Evolutionary conservation across 495 filamentous ascomycete species (phyloP).

Genomic region (Sporormia fimetaria): DNA sequence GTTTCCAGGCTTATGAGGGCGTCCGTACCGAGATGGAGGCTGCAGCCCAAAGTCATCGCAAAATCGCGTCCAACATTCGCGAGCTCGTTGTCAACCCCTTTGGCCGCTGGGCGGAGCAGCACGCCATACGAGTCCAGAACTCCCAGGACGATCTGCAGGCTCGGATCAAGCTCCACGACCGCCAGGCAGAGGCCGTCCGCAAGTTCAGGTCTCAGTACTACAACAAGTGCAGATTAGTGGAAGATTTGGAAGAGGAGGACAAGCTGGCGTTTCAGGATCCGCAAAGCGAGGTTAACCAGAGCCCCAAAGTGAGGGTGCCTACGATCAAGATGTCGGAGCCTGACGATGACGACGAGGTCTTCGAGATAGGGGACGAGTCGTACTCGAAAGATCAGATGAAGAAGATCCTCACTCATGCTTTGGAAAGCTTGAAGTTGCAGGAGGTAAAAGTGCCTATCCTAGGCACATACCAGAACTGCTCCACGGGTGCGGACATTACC

Average conservation of each 20-base stretch:
- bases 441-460: slow-evolving; percentile 93
- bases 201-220: slow-evolving; percentile 94
- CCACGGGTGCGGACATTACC: slow-evolving; percentile 81
- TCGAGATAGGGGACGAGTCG: slow-evolving; percentile 81
- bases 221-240: slow-evolving; percentile 93
- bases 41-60: slow-evolving; percentile 78
- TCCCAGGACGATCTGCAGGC: slow-evolving; percentile 87
- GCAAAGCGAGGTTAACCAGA: slow-evolving; percentile 41
- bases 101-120: slow-evolving; percentile 86
- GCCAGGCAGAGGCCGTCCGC: slow-evolving; percentile 77
- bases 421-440: slow-evolving; percentile 72
- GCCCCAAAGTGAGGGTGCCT: slow-evolving; percentile 46
- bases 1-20: slow-evolving; percentile 80
- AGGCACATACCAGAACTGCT: slow-evolving; percentile 86
- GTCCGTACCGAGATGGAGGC: slow-evolving; percentile 91
- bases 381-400: slow-evolving; percentile 79
- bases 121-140: slow-evolving; percentile 77
- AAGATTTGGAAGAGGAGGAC: slow-evolving; percentile 96
- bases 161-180: slow-evolving; percentile 83
- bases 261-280: slow-evolving; percentile 93
- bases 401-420: slow-evolving; percentile 76
- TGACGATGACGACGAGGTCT: slow-evolving; percentile 57
- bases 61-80: slow-evolving; percentile 90
- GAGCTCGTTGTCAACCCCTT: slow-evolving; percentile 92
- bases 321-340: slow-evolving; percentile 44